phyloP scores from a whole-genome alignment of 495 filamentous ascomycete species.

The Xylaria scruposa region DNA sequence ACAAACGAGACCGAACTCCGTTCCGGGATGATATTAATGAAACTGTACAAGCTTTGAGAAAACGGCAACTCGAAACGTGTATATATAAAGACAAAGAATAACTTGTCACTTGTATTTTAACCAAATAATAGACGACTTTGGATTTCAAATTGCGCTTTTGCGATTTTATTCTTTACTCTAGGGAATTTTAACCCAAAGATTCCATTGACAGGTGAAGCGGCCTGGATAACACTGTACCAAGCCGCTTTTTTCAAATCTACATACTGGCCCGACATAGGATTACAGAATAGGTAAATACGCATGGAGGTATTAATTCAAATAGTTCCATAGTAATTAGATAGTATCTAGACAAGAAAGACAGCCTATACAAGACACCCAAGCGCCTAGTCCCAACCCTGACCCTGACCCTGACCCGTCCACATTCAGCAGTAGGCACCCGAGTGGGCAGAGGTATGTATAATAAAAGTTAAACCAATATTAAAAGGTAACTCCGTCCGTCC shows the following conservation, averaged over 20 bases:
- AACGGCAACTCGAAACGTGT: background rate
- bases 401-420: background rate
- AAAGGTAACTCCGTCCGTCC: background rate
- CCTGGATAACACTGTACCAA: too few relatives aligned
- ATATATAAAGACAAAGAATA: conserved; percentile 4
- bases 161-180: background rate
- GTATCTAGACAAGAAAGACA: background rate
- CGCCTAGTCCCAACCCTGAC: background rate
- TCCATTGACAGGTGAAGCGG: too few relatives aligned
- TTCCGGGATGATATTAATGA: conserved; percentile 3
- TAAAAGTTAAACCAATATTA: background rate
- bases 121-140: background rate
- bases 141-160: background rate
- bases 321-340: background rate
- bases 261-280: background rate
- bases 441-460: background rate
- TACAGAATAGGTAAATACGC: too few relatives aligned
- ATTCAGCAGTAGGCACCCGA: background rate
- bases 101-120: conserved; percentile 12
- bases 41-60: background rate
- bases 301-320: background rate
- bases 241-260: background rate
- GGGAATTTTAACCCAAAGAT: too few relatives aligned
- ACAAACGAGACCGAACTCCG: background rate
- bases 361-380: background rate